Evolutionary conservation across 148 eudicot species (phyloP), one percentile per base, ranked within the genome.

Genomic region (Rhododendron vialii): DNA sequence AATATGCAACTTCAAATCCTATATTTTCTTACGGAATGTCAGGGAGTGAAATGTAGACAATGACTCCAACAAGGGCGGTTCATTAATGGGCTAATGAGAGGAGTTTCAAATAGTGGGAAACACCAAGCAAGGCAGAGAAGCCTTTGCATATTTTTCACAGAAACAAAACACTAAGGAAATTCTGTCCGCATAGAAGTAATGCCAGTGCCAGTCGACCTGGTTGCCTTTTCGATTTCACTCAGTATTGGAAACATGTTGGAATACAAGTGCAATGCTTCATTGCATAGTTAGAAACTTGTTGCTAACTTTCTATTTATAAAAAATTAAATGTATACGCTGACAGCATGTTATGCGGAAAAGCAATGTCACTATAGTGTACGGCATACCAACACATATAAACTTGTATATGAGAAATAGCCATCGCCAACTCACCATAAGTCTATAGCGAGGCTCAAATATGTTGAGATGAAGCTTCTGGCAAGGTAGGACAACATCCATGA

Each of bases 361-460:
- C 28, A 38, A 53, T 35, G 50, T 22, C 7, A 36, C 30, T 36
- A 57, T 22, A 35, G 33, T 3, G 33, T 7, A 67, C 1, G 33
- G 74, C 26, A 67, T n/a, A 69, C 8, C 74, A 82, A 82, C 33
- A 65, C 17, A 61, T 26, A 78, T 35, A 51, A 74, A 20, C 53
- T 11, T 83, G 74, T 18, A 69, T 35, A 82, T 7, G 82, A 48
- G 57, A 13, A 82, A 61, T 8, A 28, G 75, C 18, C 65, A 35
- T 51, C 61, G 22, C 50, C 80, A 90, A 90, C 95, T 92, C 86
- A 98, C 99, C 99, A 98, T 94, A 84, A 98, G 97, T 90, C 99
- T 94, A 86, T 98, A 98, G 28, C 99, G 98, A 87, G 99, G 98
- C 92, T 98, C 99, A 92, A 98, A 98, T 85, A 98, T 98, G 86